Base-by-base conservation (phyloP, 257 asterid species). In the Fraxinus anomala region DNA sequence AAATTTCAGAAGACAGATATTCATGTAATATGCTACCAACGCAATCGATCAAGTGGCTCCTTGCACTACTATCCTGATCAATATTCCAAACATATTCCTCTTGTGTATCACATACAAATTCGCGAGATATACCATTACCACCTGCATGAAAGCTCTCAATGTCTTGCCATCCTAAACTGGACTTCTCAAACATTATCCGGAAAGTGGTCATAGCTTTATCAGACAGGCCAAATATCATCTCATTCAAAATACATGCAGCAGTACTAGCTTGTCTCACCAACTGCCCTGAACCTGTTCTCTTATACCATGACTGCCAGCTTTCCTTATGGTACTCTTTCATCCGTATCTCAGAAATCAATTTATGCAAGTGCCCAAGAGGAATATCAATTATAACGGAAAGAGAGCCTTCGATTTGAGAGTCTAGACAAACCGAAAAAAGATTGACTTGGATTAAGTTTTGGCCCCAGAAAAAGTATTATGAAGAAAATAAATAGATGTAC, bases 231-330 rank as follows among this genome's bases (percentile, higher is more conserved):
- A 85, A 93, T 3, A 96, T 81, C 92, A 96, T 86, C 84, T 96
- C 98, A 71, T 93, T 96, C 85, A 96, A 83, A 75, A 93, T 88
- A 89, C 97, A 92, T 16, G 82, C 92, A 63, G 97, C 96, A 54
- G 96, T 89, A 82, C 95, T 87, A 86, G 99, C 97, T 82, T 92
- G 97, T 73, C 99, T 87, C 71, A 96, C 97, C 83, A 93, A 82
- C 56, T 83, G 88, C 75, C 98, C 99, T 72, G 97, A 91, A 77
- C 88, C 90, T 12, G 90, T 86, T 88, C 88, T 89, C 82, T 76
- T 84, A 79, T 85, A 88, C 99, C 99, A 96, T 31, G 94, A 88
- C 83, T 87, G 89, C 99, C 98, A 96, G 80, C 91, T 89, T 77
- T 96, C 95, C 63, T 82, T 82, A 47, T 68, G 81, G 85, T 86